Base-by-base conservation (phyloP, 768 basidiomycete genomes). In the Coprinellus micaceus region DNA sequence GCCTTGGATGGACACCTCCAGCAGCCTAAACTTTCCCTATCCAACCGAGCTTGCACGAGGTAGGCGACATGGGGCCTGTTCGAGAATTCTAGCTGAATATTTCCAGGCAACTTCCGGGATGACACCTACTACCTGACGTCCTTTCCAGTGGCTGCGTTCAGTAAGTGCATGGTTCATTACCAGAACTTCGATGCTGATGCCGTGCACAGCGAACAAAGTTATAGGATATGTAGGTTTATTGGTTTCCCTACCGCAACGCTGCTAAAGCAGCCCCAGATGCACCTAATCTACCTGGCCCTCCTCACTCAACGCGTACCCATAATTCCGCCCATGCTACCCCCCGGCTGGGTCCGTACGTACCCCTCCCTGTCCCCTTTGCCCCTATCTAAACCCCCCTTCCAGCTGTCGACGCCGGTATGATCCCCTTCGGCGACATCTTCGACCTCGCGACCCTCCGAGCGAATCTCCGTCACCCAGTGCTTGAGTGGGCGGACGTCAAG, bases 271-370 rank as follows among this genome's bases (percentile, higher is more conserved):
- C 22, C 22, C 12, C 25, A 48, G 47, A 48, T 48, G 47, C 47
- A 48, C 28, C 47, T 48, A 25, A 48, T 48, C 12, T 48, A 48
- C 26, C 47, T 28, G 9, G 47, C 21, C 26, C 4, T 48, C 13
- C 13, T 48, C 13, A 48, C 21, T 13, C 19, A 48, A 15, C 47
- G 47, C 2, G 28, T 48, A 25, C 47, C 47, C 47, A 48, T 48
- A 15, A 19, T 48, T 28, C 47, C 47, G 13, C 47, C 47, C 9
- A 48, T 48, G 17, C 10, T 48, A 26, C 47, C 47, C 6, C 47
- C 47, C 17, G 47, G 47, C 9, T 48, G 47, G 47, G 47, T 48
- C 47, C 47, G 47, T 48, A 29, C 47, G 47, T 48, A 29, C 13
- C 2, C 21, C 24, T 26, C 24, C 26, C 2, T 7, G n/a, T 29